Base-by-base conservation (phyloP, 225 moss, liverwort and hornwort genomes). In the Neckera pumila region DNA sequence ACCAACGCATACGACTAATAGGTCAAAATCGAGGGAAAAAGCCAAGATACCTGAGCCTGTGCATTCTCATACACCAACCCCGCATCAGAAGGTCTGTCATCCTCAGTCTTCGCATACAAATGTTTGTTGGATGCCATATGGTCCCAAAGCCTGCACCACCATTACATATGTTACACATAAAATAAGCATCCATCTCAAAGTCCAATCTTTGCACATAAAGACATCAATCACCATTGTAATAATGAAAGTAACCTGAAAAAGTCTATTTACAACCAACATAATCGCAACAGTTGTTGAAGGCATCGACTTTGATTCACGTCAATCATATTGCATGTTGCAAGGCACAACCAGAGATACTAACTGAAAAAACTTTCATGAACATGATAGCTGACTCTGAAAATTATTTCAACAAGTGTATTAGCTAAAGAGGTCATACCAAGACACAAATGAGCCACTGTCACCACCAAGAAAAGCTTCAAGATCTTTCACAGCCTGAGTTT, bases 381-480 rank as follows among this genome's bases (percentile, higher is more conserved):
- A 85, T 45, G 34, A 70, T 26, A 66, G 45, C 31, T 77, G 20
- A 71, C 57, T 40, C 56, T 51, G 26, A 71, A 81, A 84, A 17
- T 58, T 11, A 43, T 57, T 61, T 30, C 33, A 54, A 74, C 19
- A 54, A 65, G 85, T 31, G 12, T 53, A 83, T 40, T 45, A 70
- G 62, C 65, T 67, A 26, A 43, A 63, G 34, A 81, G 69, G 23
- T 61, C 93, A 80, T 95, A 96, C 96, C 96, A 97, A 83, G 92
- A 81, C 59, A 97, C 96, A 86, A 97, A 97, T 61, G 95, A 93
- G 79, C 87, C 91, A 86, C 95, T 95, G 84, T 95, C 95, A 79
- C 94, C 93, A 63, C 96, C 96, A 89, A 97, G 92, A 85, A 95
- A 97, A 53, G 96, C 96, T 94, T 97, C 96, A 83, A 97, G 92